Evolutionary conservation across 441 rosid genomes (phyloP), one percentile per base, ranked within the genome.

Genomic region (Populus tomentosa): DNA sequence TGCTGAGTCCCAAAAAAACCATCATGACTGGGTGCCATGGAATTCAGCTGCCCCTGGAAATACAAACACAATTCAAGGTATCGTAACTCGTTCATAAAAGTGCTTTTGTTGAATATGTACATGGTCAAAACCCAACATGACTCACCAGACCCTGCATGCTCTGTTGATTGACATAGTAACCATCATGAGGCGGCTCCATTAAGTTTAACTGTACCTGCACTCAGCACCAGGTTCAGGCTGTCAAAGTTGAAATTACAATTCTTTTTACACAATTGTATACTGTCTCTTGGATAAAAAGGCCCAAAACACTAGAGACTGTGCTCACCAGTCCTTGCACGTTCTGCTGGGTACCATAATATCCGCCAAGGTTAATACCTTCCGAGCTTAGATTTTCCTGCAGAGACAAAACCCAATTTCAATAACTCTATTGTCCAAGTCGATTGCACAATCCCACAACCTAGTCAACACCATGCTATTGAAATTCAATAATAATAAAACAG

Each of bases 191-290:
- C 72, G 95, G 95, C 74, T 84, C 97, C 94, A 93, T 91, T 84
- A 93, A 85, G 86, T 93, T 93, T 63, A 93, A 86, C 74, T 89
- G 97, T 76, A 93, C 95, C 97, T 93, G 87, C 78, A 84, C 78
- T 66, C 28, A 68, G 70, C 18, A 76, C 63, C 66, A 75, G 40
- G 69, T 81, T 76, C 50, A 80, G 73, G 40, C 13, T 64, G 18
- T 81, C 13, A 70, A 3, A 24, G 20, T 56, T 32, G 35, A 61
- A 59, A 67, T 40, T 14, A 35, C 16, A 69, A 46, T 63, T 35
- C 61, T 61, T n/a, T 69, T 63, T 70, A 59, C 28, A 77, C 42
- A 65, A 33, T 23, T 74, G 66, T 7, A 67, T 4, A 18, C 3
- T 13, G 38, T 11, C 53, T 42, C 53, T 13, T 13, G 53, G 14